Conservation (phyloP, 257 asterid species). For the Salvia splendens region DNA sequence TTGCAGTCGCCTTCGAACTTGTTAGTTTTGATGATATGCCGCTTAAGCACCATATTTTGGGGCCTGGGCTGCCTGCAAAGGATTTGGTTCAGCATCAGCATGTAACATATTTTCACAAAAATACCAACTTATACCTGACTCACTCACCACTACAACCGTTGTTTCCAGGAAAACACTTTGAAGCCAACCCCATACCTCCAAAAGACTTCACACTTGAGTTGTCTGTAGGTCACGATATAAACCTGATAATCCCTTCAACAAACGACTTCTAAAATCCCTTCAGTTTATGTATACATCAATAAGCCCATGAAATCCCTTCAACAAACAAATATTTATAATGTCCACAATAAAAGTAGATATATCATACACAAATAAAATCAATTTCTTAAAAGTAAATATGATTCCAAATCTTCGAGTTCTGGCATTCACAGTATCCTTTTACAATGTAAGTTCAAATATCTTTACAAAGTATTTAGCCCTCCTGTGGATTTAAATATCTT, state of each 20-base stretch:
- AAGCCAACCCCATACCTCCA: slow-evolving; percentile 58
- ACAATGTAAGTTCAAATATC: too few relatives aligned
- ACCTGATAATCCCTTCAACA: slow-evolving; percentile 48
- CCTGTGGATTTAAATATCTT: too few relatives aligned
- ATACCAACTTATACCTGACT: slow-evolving; percentile 52
- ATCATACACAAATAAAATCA: too few relatives aligned
- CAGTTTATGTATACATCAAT: neutral
- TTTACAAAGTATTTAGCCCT: too few relatives aligned
- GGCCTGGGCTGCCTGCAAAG: slow-evolving; percentile 65
- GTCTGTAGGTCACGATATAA: slow-evolving; percentile 58
- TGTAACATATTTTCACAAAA: neutral
- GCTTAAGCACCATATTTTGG: slow-evolving; percentile 95
- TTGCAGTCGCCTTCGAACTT: neutral
- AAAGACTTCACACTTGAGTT: slow-evolving; percentile 50
- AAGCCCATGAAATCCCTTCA: slow-evolving; percentile 10
- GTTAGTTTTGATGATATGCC: slow-evolving; percentile 1
- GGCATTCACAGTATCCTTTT: too few relatives aligned
- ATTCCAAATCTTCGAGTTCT: too few relatives aligned
- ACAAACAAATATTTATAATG: too few relatives aligned
- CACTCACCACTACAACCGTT: slow-evolving; percentile 28
- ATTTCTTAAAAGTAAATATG: too few relatives aligned
- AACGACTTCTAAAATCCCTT: neutral
- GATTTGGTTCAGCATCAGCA: slow-evolving; percentile 27
- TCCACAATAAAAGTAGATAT: too few relatives aligned
- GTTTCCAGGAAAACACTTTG: slow-evolving; percentile 41